Evolutionary conservation across 441 rosid species (phyloP), one percentile per base, ranked within the genome.

Genomic region (Croton setiger): DNA sequence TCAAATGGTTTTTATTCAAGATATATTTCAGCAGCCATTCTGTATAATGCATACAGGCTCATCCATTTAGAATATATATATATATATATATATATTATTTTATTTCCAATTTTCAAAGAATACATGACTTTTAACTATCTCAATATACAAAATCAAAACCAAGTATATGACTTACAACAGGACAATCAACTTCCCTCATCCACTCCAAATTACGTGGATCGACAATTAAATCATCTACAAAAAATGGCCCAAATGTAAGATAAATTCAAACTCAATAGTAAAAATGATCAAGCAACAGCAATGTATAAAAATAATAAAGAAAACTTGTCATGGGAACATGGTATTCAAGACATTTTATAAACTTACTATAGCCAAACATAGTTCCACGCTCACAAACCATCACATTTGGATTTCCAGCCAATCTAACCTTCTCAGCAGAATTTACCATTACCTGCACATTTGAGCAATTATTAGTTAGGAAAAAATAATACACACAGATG

Each of bases 321-420:
- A 15, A 2, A 0, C 52, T 48, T 7, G 6, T 18, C 27, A 23
- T 10, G 21, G 7, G 41, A 6, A 27, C 21, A 17, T 44, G 1
- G 21, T 23, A 70, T 41, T 70, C 57, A 62, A 59, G 47, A 41
- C 64, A 63, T 23, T 31, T 56, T 9, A 56, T 44, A 27, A 41
- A 85, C 98, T 92, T 88, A 92, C 97, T 85, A 75, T 90, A 92
- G 67, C 98, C 98, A 76, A 92, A 92, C 97, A 92, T 92, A 57
- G 98, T 93, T 79, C 98, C 98, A 73, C 97, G 84, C 76, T 90
- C 97, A 37, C 98, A 90, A 59, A 93, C 93, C 98, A 93, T 93
- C 67, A 93, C 92, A 76, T 90, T 84, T 36, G 91, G 82, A 78
- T 93, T 93, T 69, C 98, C 98, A 58, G 98, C 93, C 73, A 87